A percentile compares a stretch with the other conserved stretches of the same genome.
These are phyloP conservation scores for Termitomyces sp. DNA, from an alignment of 768 basidiomycete species.

Conservation along the genomic window DNA sequence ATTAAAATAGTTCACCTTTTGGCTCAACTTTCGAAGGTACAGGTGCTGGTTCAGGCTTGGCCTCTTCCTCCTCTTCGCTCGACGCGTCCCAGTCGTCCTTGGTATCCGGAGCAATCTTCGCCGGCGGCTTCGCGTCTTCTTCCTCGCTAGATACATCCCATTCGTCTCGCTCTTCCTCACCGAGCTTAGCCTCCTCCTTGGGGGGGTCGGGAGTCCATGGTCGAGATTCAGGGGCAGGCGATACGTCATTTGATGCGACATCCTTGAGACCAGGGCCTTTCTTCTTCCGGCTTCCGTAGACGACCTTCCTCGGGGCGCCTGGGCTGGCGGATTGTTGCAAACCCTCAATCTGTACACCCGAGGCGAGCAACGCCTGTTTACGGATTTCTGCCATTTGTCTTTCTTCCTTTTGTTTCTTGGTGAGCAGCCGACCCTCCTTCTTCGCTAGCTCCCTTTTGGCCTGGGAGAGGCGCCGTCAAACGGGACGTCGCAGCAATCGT, in stretches of 20 bases:
- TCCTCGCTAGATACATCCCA: slow-evolving; percentile 74
- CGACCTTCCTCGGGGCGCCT: slow-evolving; percentile 61
- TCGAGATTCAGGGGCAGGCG: slow-evolving; percentile 49
- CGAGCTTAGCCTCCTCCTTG: slow-evolving; percentile 18
- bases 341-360: slow-evolving; percentile 88
- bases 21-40: slow-evolving; percentile 1
- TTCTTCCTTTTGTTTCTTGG: slow-evolving; percentile 98
- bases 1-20: slow-evolving; percentile 6
- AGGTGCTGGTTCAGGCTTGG: slow-evolving; percentile 15
- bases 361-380: slow-evolving; percentile 83
- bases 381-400: slow-evolving; percentile 86
- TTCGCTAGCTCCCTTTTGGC: slow-evolving; percentile 84
- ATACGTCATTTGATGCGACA: slow-evolving; percentile 39
- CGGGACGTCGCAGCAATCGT: not conserved
- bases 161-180: slow-evolving; percentile 26
- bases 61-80: slow-evolving; percentile 50
- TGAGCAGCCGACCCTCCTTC: slow-evolving; percentile 91
- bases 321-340: slow-evolving; percentile 53
- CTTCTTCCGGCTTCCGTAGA: slow-evolving; percentile 83
- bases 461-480: slow-evolving; percentile 31
- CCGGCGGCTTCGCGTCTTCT: slow-evolving; percentile 29
- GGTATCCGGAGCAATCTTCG: slow-evolving; percentile 2
- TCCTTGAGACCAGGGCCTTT: slow-evolving; percentile 47
- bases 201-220: slow-evolving; percentile 41
- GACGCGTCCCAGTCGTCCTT: slow-evolving; percentile 59